phyloP scores from a whole-genome alignment of 164 flowering plant genomes.

The Houttuynia cordata region DNA sequence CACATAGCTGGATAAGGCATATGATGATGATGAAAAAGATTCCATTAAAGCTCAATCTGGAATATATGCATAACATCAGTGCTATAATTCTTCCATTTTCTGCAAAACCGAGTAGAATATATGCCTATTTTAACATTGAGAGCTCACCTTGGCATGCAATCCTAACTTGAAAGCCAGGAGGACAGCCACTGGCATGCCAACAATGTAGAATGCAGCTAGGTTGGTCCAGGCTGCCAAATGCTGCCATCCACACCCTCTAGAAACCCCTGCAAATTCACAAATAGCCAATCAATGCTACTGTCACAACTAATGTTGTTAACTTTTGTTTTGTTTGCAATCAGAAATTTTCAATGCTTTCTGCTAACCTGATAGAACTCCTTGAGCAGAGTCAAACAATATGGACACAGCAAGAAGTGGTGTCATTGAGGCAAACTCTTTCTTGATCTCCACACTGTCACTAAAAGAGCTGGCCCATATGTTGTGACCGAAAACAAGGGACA shows the following conservation, averaged over 20 bases:
- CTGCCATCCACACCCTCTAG: constrained; percentile 97
- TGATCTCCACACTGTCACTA: constrained; percentile 26
- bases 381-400: constrained; percentile 49
- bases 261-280: constrained; percentile 39
- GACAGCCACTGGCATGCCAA: constrained; percentile 60
- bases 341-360: not conserved
- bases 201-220: constrained; percentile 51
- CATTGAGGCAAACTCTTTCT: constrained; percentile 37
- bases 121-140: too few species aligned
- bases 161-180: constrained; percentile 41
- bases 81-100: not conserved
- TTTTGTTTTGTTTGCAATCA: not conserved
- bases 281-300: not conserved
- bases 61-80: too few species aligned
- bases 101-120: too few species aligned
- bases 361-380: constrained; percentile 70
- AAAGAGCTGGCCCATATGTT: constrained; percentile 64
- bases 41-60: too few species aligned
- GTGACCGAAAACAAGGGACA: constrained; percentile 47
- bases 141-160: constrained; percentile 41
- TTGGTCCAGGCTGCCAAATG: constrained; percentile 60
- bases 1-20: too few species aligned
- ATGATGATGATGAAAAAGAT: too few species aligned
- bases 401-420: constrained; percentile 56
- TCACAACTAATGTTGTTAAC: too few species aligned